These are phyloP conservation scores for Fusarium graminum DNA, from an alignment of 2,329 filamentous ascomycete species.

Conservation along the genomic window DNA sequence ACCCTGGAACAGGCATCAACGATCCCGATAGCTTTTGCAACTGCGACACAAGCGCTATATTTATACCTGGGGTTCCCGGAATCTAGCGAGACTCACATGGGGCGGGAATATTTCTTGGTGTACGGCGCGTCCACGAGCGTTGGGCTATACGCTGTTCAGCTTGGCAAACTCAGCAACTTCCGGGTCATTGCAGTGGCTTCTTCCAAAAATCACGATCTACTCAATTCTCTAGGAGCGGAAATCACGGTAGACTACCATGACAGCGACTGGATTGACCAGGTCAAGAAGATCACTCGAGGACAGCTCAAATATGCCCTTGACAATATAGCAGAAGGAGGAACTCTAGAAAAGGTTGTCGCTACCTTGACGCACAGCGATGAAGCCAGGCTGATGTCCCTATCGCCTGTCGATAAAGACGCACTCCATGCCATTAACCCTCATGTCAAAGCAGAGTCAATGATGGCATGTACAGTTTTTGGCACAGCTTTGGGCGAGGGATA, in stretches of 20 bases:
- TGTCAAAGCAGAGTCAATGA: slow-evolving; percentile 1
- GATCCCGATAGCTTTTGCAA: slow-evolving; percentile 18
- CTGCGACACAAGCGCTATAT: slow-evolving; percentile 14
- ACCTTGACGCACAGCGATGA: background rate
- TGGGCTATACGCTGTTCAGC: slow-evolving; percentile 16
- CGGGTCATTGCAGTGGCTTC: slow-evolving; percentile 19
- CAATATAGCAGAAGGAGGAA: slow-evolving; percentile 4
- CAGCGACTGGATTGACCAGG: slow-evolving; percentile 2
- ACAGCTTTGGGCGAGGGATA: slow-evolving; percentile 2
- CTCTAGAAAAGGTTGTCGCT: background rate
- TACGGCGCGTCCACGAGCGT: slow-evolving; percentile 25
- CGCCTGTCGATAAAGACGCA: slow-evolving; percentile 4
- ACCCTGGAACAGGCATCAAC: slow-evolving; percentile 15
- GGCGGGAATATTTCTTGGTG: background rate
- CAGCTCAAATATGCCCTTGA: slow-evolving; percentile 11
- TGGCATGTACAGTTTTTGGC: slow-evolving; percentile 22
- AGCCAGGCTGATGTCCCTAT: background rate
- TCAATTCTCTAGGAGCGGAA: background rate
- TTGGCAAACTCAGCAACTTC: slow-evolving; percentile 6
- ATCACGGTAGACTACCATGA: slow-evolving; percentile 9
- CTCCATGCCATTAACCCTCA: background rate
- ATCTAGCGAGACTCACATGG: accelerated
- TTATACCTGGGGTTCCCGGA: background rate
- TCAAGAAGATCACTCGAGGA: background rate
- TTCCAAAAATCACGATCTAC: slow-evolving; percentile 2